Evolutionary conservation across 192 early-diverging fungal genomes (phyloP), one percentile per base, ranked within the genome.

Genomic region (Coemansia sp.): DNA sequence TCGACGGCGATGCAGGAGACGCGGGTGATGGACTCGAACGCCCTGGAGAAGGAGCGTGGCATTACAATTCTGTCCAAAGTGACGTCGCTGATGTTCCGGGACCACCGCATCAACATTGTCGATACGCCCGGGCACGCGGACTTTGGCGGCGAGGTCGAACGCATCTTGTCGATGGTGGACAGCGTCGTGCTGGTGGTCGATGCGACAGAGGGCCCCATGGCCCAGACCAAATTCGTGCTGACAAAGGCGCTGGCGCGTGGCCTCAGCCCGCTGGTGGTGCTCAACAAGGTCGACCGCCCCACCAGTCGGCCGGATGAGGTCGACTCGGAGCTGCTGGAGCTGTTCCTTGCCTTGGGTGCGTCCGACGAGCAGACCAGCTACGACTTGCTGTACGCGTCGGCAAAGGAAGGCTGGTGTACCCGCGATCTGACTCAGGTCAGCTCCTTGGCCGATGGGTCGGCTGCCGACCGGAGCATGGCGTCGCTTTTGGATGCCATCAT

Each of bases 131-230:
- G 84, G 7, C 79, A 83, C 23, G 81, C 81, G 6, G 81, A 81
- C 56, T 81, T 83, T 39, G 81, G 79, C 29, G 81, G 79, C 17
- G 86, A 91, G 54, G 89, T 91, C 18, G 89, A 91, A 67, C 85
- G 89, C 26, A 86, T 91, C 30, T 62, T 91, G 47, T 87, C 85
- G 4, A 91, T 91, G 89, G 86, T 91, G 8, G 89, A 91, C 58
- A 86, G 89, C 37, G 89, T 91, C 3, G 82, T 83, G 26, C 56
- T 91, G 32, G 85, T 91, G n/a, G 89, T 91, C 44, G 86, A 86
- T 55, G 86, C 82, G 4, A 84, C 86, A 6, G 89, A 91, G 53
- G 89, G 89, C 13, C 85, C 87, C 10, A 91, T 91, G 89, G 87
- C 89, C 5, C 89, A 91, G 70, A 91, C 89, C 4, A 85, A 86